These are phyloP conservation scores for Camelina laxa DNA, from an alignment of 345 rosid species.

Conservation along the genomic window DNA sequence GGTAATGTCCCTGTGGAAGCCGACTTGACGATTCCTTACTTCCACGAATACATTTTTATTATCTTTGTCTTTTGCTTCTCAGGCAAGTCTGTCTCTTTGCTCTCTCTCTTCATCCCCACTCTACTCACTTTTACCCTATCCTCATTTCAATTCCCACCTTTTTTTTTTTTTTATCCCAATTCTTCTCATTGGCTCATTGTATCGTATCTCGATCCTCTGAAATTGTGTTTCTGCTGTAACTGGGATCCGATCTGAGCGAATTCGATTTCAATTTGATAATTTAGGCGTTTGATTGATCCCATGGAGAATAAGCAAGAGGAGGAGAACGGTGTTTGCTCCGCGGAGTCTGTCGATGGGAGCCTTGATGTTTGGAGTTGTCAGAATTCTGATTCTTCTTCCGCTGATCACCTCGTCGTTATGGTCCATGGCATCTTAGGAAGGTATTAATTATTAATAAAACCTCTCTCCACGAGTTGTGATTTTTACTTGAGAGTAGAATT, in stretches of 20 bases:
- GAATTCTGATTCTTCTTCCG: slow-evolving; percentile 61
- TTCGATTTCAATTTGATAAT: background rate
- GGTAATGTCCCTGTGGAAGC: slow-evolving; percentile 15
- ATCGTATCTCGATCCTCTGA: background rate
- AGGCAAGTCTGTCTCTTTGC: slow-evolving; percentile 13
- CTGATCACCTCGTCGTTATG: slow-evolving; percentile 96
- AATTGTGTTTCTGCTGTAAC: background rate
- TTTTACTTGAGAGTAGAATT: too few species aligned
- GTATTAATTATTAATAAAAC: slow-evolving; percentile 44
- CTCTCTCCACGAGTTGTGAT: background rate
- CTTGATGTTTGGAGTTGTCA: slow-evolving; percentile 76
- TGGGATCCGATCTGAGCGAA: slow-evolving; percentile 24
- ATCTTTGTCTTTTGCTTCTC: background rate
- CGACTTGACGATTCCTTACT: slow-evolving; percentile 16
- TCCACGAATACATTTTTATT: slow-evolving; percentile 1
- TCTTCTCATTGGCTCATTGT: too few species aligned
- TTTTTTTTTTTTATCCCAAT: background rate
- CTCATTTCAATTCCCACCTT: background rate
- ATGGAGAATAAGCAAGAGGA: slow-evolving; percentile 41
- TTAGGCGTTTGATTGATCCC: background rate
- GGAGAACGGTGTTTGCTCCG: slow-evolving; percentile 61
- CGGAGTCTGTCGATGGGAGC: slow-evolving; percentile 71
- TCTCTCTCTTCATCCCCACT: background rate
- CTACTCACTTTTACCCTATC: background rate
- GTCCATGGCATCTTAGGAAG: slow-evolving; percentile 98